These are phyloP conservation scores for Nakaseomyces delphensis DNA, from an alignment of 1,139 yeast genomes.

Conservation along the genomic window DNA sequence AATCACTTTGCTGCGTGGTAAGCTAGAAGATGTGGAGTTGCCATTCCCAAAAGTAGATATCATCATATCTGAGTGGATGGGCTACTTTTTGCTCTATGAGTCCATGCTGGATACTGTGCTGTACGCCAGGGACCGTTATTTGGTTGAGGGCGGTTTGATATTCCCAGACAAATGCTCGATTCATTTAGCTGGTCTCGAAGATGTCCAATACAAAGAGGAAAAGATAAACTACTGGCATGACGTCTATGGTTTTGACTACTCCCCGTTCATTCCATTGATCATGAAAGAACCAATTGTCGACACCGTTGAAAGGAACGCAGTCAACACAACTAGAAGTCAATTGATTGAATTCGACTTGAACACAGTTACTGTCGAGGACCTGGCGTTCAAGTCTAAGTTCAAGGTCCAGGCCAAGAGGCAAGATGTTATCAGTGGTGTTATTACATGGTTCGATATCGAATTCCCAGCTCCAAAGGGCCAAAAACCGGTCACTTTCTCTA, in stretches of 20 bases:
- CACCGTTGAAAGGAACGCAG: constrained; percentile 73
- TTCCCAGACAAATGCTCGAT: constrained; percentile 93
- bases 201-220: constrained; percentile 85
- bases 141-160: constrained; percentile 79
- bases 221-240: constrained; percentile 94
- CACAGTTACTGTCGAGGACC: constrained; percentile 75
- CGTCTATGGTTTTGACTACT: constrained; percentile 92
- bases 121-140: constrained; percentile 85
- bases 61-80: constrained; percentile 99
- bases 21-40: constrained; percentile 83
- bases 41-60: constrained; percentile 84
- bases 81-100: constrained; percentile 90
- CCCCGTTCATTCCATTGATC: constrained; percentile 62
- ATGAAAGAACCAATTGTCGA: constrained; percentile 94
- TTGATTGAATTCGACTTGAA: constrained; percentile 81
- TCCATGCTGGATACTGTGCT: constrained; percentile 97
- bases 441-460: constrained; percentile 92
- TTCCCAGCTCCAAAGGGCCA: constrained; percentile 53
- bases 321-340: constrained; percentile 60
- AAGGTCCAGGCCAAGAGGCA: constrained; percentile 63
- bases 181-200: constrained; percentile 90
- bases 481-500: constrained; percentile 56
- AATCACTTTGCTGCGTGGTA: constrained; percentile 84
- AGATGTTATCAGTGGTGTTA: constrained; percentile 79
- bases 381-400: constrained; percentile 64